Evolutionary conservation across 164 flowering plant genomes (phyloP), one percentile per base, ranked within the genome.

Genomic region (Amborella trichopoda): DNA sequence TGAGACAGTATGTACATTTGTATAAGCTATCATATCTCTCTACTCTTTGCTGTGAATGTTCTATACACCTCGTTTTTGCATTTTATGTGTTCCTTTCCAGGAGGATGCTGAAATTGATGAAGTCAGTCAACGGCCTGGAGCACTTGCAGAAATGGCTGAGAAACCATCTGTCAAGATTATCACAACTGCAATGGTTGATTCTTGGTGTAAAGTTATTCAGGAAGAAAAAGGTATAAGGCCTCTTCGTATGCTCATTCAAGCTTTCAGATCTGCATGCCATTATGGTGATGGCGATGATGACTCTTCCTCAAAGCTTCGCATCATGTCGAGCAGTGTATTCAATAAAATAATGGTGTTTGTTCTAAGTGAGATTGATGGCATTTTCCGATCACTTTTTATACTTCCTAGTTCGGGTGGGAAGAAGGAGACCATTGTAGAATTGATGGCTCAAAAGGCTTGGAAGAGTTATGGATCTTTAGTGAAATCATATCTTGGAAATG

Each of bases 401-500:
- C 62, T 93, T 9, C 89, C 95, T 6, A 20, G 60, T 45, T 58
- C 73, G 26, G 91, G 96, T 19, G 99, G 96, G 38, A 88, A 78
- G 69, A 79, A 73, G 62, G 96, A 82, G 67, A 82, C 68, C 5
- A 51, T 88, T 26, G 36, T 26, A 26, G 66, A 72, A 13, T 46
- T 78, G 58, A 70, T 69, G 78, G 55, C 18, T 47, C 74, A 81
- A 16, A 78, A 58, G 66, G 71, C 45, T 28, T 91, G 99, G 99
- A 84, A 80, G 62, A 77, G 59, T 38, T 64, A 77, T 54, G 71
- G 65, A 32, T 70, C 76, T 54, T 49, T 91, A 38, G 78, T 88
- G 62, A 87, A 80, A 72, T 84, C 99, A 23, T 87, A 87, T 65
- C 88, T 91, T 57, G 99, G 88, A 39, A 91, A 91, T 71, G 62